Percentiles rank a stretch among this genome's conserved stretches.
phyloP scores from a whole-genome alignment of 108 stramenopile genomes.

The Nitzschia sp. region DNA sequence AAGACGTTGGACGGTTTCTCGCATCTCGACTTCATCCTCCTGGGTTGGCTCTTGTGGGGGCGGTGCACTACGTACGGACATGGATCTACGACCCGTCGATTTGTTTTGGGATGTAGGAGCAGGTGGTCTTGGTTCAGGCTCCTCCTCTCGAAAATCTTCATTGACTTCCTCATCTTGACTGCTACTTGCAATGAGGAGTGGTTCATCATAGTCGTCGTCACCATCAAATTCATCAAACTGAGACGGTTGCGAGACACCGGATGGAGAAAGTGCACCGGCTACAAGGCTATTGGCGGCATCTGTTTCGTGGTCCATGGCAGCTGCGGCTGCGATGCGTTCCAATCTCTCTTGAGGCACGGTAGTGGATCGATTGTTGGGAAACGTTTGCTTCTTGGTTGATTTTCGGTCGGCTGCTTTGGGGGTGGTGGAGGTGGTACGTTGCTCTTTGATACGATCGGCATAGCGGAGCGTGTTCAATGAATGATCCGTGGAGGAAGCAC shows the following conservation, averaged over 20 bases:
- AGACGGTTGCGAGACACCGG: background rate
- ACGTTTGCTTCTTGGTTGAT: background rate
- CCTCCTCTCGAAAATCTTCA: constrained; percentile 26
- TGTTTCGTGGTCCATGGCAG: background rate
- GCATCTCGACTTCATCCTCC: constrained; percentile 67
- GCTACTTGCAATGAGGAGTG: background rate
- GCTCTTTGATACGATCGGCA: constrained; percentile 94
- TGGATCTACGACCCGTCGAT: background rate
- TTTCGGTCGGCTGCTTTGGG: background rate
- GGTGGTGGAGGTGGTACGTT: constrained; percentile 45
- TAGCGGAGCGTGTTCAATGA: constrained; percentile 97
- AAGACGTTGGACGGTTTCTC: constrained; percentile 73
- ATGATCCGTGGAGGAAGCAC: constrained; percentile 91
- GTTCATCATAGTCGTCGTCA: constrained; percentile 13
- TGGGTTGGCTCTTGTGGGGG: background rate
- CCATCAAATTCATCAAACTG: constrained; percentile 1
- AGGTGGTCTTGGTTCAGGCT: background rate
- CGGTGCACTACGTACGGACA: no score
- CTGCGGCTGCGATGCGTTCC: constrained; percentile 24
- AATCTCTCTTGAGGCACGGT: constrained; percentile 23
- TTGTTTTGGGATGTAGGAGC: background rate
- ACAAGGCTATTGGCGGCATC: background rate
- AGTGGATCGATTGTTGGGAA: background rate
- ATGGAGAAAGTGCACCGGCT: background rate
- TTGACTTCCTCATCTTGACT: constrained; percentile 21